These are phyloP conservation scores for Hypomontagnella submonticulosa DNA, from an alignment of 495 filamentous ascomycete species.

Conservation along the genomic window DNA sequence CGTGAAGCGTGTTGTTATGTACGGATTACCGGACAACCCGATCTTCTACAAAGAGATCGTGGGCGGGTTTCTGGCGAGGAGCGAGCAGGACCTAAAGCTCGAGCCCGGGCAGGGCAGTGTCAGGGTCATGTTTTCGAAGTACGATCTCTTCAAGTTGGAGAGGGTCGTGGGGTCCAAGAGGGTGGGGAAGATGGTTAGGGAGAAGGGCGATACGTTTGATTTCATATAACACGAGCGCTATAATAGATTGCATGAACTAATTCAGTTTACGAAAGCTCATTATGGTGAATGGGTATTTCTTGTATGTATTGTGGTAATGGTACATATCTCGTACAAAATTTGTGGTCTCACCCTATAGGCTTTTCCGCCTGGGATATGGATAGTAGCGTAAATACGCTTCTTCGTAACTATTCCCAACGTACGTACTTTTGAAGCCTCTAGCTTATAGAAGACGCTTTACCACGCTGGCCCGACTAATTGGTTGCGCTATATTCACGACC, in stretches of 20 bases:
- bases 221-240: conserved; percentile 60
- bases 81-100: conserved; percentile 63
- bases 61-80: conserved; percentile 70
- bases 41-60: conserved; percentile 89
- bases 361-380: too few species aligned
- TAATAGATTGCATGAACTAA: too few species aligned
- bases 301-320: conserved; percentile 19
- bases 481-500: too few species aligned
- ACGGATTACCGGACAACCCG: conserved; percentile 88
- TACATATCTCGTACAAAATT: conserved; percentile 31
- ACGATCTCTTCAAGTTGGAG: conserved; percentile 89
- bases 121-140: conserved; percentile 82
- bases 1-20: conserved; percentile 83
- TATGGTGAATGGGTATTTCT: conserved; percentile 24
- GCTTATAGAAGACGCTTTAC: too few species aligned
- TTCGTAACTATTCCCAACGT: too few species aligned
- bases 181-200: conserved; percentile 78
- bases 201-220: conserved; percentile 90
- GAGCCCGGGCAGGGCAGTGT: conserved; percentile 66
- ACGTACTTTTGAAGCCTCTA: too few species aligned
- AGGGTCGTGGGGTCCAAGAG: conserved; percentile 84
- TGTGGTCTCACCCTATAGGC: not conserved
- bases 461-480: too few species aligned
- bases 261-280: conserved; percentile 1
- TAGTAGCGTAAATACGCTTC: too few species aligned